Evolutionary conservation across 495 filamentous ascomycete genomes (phyloP).

Genomic region (Jackrogersella multiformis): DNA sequence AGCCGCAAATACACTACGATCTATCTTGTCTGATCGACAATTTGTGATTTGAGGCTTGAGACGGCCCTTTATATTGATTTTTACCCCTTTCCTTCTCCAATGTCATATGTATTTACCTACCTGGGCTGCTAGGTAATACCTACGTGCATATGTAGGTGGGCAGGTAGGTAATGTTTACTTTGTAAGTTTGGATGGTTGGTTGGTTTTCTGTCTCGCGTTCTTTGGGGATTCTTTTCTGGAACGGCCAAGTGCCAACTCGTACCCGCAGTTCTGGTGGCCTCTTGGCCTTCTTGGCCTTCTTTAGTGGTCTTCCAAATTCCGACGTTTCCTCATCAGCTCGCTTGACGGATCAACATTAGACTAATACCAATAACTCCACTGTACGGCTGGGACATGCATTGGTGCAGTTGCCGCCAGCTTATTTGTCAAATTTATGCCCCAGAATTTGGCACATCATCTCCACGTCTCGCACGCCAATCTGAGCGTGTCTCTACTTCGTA

Average conservation of each 20-base stretch:
- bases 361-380: conserved; percentile 7
- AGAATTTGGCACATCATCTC: conserved; percentile 23
- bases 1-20: conserved; percentile 4
- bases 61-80: conserved; percentile 9
- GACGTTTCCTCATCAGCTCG: not conserved
- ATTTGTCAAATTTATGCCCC: conserved; percentile 22
- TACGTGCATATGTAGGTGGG: no score
- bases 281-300: not conserved
- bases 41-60: conserved; percentile 21
- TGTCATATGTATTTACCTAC: conserved; percentile 5
- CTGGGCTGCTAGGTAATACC: no score
- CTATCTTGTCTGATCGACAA: conserved; percentile 14
- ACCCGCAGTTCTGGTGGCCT: conserved; percentile 13
- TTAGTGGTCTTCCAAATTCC: not conserved
- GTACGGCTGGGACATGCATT: conserved; percentile 6
- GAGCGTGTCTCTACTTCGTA: conserved; percentile 16
- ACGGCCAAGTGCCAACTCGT: conserved; percentile 23
- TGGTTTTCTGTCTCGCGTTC: not conserved
- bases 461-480: conserved; percentile 17
- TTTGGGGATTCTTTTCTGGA: conserved; percentile 16
- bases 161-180: not conserved
- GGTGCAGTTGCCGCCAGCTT: conserved; percentile 11
- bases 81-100: not conserved
- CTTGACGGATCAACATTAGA: conserved; percentile 7
- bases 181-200: not conserved